phyloP scores from a whole-genome alignment of 2,329 filamentous ascomycete genomes.

The Basipetospora sp. region DNA sequence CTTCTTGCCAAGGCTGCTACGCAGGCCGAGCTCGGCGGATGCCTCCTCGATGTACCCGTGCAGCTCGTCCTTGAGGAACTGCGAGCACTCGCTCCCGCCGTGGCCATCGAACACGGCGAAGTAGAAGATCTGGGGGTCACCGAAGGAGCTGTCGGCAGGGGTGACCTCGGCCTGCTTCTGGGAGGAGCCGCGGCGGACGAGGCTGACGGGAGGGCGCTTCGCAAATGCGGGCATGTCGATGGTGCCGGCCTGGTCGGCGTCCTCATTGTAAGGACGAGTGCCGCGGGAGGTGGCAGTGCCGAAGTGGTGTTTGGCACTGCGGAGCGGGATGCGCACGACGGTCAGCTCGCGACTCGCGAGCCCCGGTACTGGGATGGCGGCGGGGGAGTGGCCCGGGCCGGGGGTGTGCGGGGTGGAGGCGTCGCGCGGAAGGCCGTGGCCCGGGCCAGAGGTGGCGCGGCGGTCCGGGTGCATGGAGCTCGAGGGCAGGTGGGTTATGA shows the following conservation, averaged over 20 bases:
- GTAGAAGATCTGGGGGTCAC: slow-evolving; percentile 93
- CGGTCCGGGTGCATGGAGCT: slow-evolving; percentile 86
- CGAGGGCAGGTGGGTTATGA: slow-evolving; percentile 87
- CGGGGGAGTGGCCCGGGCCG: slow-evolving; percentile 37
- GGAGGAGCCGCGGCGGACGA: slow-evolving; percentile 14
- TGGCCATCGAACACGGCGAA: slow-evolving; percentile 95
- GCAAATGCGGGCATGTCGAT: slow-evolving; percentile 89
- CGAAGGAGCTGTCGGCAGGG: slow-evolving; percentile 60
- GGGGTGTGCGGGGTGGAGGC: slow-evolving; percentile 66
- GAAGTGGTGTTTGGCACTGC: slow-evolving; percentile 91
- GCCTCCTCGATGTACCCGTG: slow-evolving; percentile 82
- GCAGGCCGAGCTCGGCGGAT: slow-evolving; percentile 58
- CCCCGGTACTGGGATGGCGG: slow-evolving; percentile 43
- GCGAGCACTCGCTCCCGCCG: slow-evolving; percentile 75
- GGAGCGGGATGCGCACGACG: slow-evolving; percentile 84
- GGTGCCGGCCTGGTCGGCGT: slow-evolving; percentile 84
- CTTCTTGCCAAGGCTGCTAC: slow-evolving; percentile 52
- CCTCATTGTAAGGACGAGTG: slow-evolving; percentile 79
- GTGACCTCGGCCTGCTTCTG: slow-evolving; percentile 45
- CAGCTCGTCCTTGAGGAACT: slow-evolving; percentile 69
- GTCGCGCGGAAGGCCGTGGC: slow-evolving; percentile 75
- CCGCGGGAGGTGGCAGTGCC: slow-evolving; percentile 68
- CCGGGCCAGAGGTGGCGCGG: slow-evolving; percentile 43
- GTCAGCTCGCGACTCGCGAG: slow-evolving; percentile 62
- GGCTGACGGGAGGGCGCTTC: slow-evolving; percentile 57